Evolutionary conservation across 2,329 filamentous ascomycete genomes (phyloP).

Genomic region (Fusarium anguioides): DNA sequence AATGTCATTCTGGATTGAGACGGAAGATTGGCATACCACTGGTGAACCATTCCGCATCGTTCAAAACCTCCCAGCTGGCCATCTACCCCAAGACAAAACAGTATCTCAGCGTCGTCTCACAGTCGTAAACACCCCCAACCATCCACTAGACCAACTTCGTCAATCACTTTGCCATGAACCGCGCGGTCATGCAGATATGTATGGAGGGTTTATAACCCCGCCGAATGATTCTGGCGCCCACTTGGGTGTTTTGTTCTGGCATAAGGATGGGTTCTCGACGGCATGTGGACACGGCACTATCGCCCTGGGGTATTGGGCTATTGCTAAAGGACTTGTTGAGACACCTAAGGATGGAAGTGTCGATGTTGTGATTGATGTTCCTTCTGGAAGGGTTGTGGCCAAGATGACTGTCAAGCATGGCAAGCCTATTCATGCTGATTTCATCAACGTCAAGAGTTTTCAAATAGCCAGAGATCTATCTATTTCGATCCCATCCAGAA

Average conservation of each 20-base stretch:
- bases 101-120: constrained; percentile 17
- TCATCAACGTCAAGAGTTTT: constrained; percentile 36
- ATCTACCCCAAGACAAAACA: constrained; percentile 5
- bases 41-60: constrained; percentile 45
- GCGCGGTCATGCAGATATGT: constrained; percentile 40
- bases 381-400: constrained; percentile 23
- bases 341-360: neutral
- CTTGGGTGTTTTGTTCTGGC: constrained; percentile 46
- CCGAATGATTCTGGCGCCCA: constrained; percentile 37
- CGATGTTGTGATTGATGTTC: constrained; percentile 35
- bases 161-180: constrained; percentile 36
- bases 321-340: constrained; percentile 8
- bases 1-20: constrained; percentile 38
- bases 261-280: constrained; percentile 46
- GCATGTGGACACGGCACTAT: constrained; percentile 46
- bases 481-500: neutral
- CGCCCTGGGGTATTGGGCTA: constrained; percentile 44
- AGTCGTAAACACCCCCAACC: neutral
- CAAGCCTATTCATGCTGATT: constrained; percentile 18
- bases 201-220: constrained; percentile 42
- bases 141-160: constrained; percentile 25
- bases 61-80: constrained; percentile 5
- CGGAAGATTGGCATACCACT: constrained; percentile 45
- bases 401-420: neutral
- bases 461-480: constrained; percentile 13